A percentile compares a stretch with the other conserved stretches of the same genome.
These are phyloP conservation scores for Pseudophaeomoniella oleicola DNA, from an alignment of 2,329 filamentous ascomycete species.

Conservation along the genomic window DNA sequence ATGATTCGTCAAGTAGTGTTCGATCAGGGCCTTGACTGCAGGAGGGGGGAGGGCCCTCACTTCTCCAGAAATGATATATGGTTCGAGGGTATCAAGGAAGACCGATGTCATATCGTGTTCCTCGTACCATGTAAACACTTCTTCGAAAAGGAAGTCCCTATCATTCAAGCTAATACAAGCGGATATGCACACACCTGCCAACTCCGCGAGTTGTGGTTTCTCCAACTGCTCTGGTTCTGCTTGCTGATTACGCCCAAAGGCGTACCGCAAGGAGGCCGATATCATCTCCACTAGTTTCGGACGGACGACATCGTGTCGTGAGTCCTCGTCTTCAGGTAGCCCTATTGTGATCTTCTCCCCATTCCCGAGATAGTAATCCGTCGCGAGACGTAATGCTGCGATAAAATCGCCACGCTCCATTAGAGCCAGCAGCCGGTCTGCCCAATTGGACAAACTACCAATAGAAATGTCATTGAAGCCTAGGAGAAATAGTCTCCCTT, in stretches of 20 bases:
- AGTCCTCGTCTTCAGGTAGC: slow-evolving; percentile 63
- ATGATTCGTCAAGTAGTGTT: slow-evolving; percentile 62
- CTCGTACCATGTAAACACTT: slow-evolving; percentile 81
- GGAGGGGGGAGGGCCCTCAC: slow-evolving; percentile 65
- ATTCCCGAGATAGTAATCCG: slow-evolving; percentile 79
- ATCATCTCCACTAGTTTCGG: slow-evolving; percentile 91
- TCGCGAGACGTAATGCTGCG: slow-evolving; percentile 76
- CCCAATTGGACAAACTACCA: slow-evolving; percentile 91
- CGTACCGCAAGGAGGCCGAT: slow-evolving; percentile 77
- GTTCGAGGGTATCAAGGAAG: slow-evolving; percentile 79
- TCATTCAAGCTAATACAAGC: slow-evolving; percentile 69
- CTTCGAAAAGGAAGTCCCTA: slow-evolving; percentile 74
- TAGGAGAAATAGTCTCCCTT: slow-evolving; percentile 78
- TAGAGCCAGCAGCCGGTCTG: slow-evolving; percentile 76
- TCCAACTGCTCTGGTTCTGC: slow-evolving; percentile 34
- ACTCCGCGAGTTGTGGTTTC: slow-evolving; percentile 53
- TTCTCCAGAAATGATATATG: slow-evolving; percentile 67
- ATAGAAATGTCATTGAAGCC: slow-evolving; percentile 91
- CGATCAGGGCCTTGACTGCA: slow-evolving; percentile 74
- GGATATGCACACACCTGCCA: slow-evolving; percentile 70
- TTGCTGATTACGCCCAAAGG: slow-evolving; percentile 52
- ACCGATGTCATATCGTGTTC: slow-evolving; percentile 57
- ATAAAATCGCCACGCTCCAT: slow-evolving; percentile 98
- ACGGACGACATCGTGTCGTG: slow-evolving; percentile 67
- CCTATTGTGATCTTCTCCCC: slow-evolving; percentile 92